Percentiles rank a stretch among this genome's conserved stretches.
phyloP scores from a whole-genome alignment of 306 rosid genomes.

The Prunus armeniaca region DNA sequence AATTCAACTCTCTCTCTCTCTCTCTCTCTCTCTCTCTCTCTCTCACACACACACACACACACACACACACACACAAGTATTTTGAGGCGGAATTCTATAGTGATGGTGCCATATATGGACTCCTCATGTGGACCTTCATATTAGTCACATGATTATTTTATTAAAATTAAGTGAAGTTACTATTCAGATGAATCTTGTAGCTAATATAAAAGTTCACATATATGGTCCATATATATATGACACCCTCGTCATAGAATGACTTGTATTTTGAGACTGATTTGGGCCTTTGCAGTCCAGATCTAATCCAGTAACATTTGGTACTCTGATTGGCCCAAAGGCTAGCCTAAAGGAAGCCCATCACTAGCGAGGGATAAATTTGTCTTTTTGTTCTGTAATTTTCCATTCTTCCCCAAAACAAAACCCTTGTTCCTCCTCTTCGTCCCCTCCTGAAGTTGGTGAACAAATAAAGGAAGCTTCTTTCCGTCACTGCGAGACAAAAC shows the following conservation, averaged over 20 bases:
- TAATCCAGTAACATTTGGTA: background rate
- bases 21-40: no score
- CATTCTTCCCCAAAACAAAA: background rate
- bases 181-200: no score
- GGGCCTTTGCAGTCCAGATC: background rate
- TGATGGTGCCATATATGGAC: no score
- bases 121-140: no score
- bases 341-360: background rate
- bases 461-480: background rate
- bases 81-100: background rate
- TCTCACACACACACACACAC: no score
- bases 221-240: no score
- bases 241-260: no score
- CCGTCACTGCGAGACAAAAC: background rate
- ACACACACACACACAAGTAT: no score
- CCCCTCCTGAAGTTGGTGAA: background rate
- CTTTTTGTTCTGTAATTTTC: background rate
- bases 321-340: background rate
- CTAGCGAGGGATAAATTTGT: background rate
- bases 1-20: no score
- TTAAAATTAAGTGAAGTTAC: no score
- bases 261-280: background rate
- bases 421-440: slow-evolving; percentile 9
- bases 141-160: no score
- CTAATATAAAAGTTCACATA: no score